These are phyloP conservation scores for Pyrrhoderma lamaoense DNA, from an alignment of 1,284 basidiomycete species.

Conservation along the genomic window DNA sequence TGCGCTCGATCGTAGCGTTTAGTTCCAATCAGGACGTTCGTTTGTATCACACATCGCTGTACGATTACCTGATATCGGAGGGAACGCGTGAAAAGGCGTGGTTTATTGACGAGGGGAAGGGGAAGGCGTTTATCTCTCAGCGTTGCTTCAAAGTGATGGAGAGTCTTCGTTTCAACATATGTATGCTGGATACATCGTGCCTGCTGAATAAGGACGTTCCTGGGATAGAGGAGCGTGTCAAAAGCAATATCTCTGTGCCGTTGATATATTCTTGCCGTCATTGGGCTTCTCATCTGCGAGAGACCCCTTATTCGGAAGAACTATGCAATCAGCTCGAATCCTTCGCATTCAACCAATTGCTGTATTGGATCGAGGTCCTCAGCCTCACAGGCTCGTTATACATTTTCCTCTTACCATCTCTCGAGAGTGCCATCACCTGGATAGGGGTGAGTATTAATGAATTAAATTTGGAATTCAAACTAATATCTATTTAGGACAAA, in stretches of 20 bases:
- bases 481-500: not conserved
- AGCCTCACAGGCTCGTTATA: not conserved
- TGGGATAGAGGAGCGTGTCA: not conserved
- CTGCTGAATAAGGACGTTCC: conserved; percentile 1
- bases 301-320: not conserved
- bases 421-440: not conserved
- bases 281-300: conserved; percentile 7
- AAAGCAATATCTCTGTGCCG: not conserved
- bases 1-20: not conserved
- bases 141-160: conserved; percentile 6
- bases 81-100: not conserved
- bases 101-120: not conserved
- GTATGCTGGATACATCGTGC: conserved; percentile 7
- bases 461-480: not conserved
- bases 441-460: not conserved
- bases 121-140: not conserved
- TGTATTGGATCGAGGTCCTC: conserved; percentile 5
- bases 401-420: not conserved
- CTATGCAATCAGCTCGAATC: not conserved
- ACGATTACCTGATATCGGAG: not conserved
- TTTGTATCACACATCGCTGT: not conserved
- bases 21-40: not conserved
- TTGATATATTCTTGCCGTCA: conserved; percentile 1
- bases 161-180: conserved; percentile 19
- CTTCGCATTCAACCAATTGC: not conserved